A percentile compares a stretch with the other conserved stretches of the same genome.
phyloP scores from a whole-genome alignment of 2,329 filamentous ascomycete species.

The Fusarium euwallaceae region DNA sequence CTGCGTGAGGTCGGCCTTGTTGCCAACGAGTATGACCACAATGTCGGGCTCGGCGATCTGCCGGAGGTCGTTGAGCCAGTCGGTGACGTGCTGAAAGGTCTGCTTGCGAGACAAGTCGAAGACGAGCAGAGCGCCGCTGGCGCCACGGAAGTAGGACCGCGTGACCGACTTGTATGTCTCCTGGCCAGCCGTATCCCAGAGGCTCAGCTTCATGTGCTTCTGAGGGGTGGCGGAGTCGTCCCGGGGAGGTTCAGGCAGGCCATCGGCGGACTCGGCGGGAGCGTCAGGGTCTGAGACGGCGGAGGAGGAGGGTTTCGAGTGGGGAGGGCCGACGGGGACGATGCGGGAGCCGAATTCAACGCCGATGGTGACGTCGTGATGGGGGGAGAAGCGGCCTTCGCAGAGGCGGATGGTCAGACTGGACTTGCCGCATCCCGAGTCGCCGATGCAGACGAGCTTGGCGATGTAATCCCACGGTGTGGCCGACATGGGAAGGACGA shows the following conservation, averaged over 20 bases:
- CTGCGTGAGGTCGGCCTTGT: conserved; percentile 87
- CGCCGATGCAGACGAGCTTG: conserved; percentile 97
- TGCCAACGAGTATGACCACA: conserved; percentile 93
- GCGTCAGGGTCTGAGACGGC: conserved; percentile 35
- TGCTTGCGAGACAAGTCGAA: conserved; percentile 91
- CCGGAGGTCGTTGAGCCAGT: conserved; percentile 93
- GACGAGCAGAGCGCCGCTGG: conserved; percentile 80
- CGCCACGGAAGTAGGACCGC: conserved; percentile 90
- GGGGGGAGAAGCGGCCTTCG: conserved; percentile 92
- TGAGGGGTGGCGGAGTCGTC: conserved; percentile 59
- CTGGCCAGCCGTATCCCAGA: conserved; percentile 97
- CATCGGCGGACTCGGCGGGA: conserved; percentile 46
- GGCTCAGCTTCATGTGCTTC: conserved; percentile 90
- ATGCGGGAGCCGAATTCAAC: conserved; percentile 96
- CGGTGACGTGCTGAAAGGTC: conserved; percentile 89
- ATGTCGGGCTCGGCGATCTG: conserved; percentile 97
- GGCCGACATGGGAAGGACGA: conserved; percentile 62
- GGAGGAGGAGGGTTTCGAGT: conserved; percentile 62
- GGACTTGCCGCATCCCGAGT: conserved; percentile 96
- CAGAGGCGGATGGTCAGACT: conserved; percentile 94
- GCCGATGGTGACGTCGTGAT: conserved; percentile 97
- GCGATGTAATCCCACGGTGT: conserved; percentile 98
- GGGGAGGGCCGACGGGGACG: conserved; percentile 88
- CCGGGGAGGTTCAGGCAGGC: conserved; percentile 67
- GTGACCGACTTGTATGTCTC: conserved; percentile 98